Percentiles rank a stretch among this genome's conserved stretches.
Evolutionary conservation across 2,329 filamentous ascomycete genomes (phyloP).

Genomic region (Metarhizium guizhouense): DNA sequence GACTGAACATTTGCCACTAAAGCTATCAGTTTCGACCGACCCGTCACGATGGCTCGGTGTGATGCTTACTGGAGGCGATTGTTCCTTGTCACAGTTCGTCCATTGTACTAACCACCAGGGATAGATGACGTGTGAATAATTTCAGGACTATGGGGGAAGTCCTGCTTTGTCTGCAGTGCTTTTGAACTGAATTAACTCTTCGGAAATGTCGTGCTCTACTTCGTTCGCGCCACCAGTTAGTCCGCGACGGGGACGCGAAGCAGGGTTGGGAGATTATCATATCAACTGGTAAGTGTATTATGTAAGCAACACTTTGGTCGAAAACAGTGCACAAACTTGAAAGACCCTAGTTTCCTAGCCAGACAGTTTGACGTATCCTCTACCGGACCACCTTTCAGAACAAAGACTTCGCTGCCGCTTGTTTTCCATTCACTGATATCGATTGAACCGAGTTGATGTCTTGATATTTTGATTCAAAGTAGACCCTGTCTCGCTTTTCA

Average conservation of each 20-base stretch:
- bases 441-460: too few species aligned
- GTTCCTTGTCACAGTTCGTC: constrained; percentile 22
- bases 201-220: background rate
- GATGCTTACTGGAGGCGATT: constrained; percentile 18
- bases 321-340: background rate
- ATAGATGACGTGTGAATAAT: constrained; percentile 9
- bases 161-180: background rate
- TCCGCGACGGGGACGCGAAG: background rate
- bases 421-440: too few species aligned
- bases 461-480: too few species aligned
- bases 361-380: too few species aligned
- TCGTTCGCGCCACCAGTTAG: background rate
- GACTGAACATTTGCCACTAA: background rate
- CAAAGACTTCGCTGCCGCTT: too few species aligned
- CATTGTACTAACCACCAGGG: constrained; percentile 12
- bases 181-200: background rate
- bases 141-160: background rate
- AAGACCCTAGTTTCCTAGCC: too few species aligned
- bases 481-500: too few species aligned
- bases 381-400: too few species aligned
- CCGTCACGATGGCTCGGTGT: constrained; percentile 2
- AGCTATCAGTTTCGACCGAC: background rate
- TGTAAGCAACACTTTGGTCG: background rate
- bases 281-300: background rate
- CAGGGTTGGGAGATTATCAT: too few species aligned